Base-by-base conservation (phyloP, 2,329 filamentous ascomycete species). In the Claviceps humidiphila region DNA sequence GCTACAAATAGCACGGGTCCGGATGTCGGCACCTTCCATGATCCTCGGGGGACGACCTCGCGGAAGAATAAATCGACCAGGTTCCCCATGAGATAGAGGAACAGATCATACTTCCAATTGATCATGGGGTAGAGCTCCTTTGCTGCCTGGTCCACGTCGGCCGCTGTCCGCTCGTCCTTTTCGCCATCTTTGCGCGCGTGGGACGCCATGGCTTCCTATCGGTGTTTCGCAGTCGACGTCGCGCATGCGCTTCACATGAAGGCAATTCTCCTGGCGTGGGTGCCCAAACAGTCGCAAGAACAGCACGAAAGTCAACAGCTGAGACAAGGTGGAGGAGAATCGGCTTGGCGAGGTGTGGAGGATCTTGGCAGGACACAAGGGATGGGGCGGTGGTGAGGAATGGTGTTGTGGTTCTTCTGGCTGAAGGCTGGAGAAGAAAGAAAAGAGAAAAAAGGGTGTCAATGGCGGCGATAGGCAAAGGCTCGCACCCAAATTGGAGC, bases 11-110 rank as follows among this genome's bases (percentile, higher is more conserved):
- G 87, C 57, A 98, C 81, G 1, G 93, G 90, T 0, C 90, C 93
- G 57, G 81, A 79, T 62, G 85, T 82, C 45, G 93, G 93, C 45
- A 98, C 87, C 68, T 90, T 91, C 89, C 93, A 98, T 57, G 90
- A 88, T 59, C 89, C 89, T 58, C 93, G 81, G 13, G 93, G 93
- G 66, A 97, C 90, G 16, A 98, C 89, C 70, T 98, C 93, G 60
- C 93, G 85, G 74, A 98, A 98, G 80, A 98, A 98, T 59, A 96
- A 82, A 69, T 98, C 93, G 58, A 94, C 83, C 50, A 97, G 76
- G 57, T 97, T 80, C 43, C 84, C 86, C 65, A 89, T 85, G 48
- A 76, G 76, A 77, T 86, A 89, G 37, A 90, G 74, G 63, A 89
- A 85, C 54, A 82, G 74, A 70, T 90, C 86, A 66, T 90, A 90